Conservation (phyloP, 306 rosid genomes). For the Carpinus viminea region DNA sequence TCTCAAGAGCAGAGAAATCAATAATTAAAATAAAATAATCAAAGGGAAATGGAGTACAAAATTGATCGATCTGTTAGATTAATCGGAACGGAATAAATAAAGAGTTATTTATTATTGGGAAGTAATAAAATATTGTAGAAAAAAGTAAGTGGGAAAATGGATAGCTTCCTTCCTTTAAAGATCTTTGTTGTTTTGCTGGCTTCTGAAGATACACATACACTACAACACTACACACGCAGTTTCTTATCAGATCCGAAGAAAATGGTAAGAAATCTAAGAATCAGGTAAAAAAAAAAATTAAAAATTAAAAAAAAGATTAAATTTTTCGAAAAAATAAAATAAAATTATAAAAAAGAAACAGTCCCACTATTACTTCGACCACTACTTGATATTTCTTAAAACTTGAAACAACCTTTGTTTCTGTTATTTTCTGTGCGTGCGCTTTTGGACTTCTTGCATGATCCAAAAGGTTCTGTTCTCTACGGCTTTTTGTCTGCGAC, state of each 20-base stretch:
- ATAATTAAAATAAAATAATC: neutral
- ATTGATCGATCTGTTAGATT: slow-evolving; percentile 9
- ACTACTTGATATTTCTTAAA: slow-evolving; percentile 7
- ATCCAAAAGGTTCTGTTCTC: slow-evolving; percentile 35
- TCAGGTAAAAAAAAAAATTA: neutral
- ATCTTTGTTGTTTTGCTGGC: slow-evolving; percentile 54
- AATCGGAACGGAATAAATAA: slow-evolving; percentile 20
- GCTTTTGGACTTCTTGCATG: slow-evolving; percentile 54
- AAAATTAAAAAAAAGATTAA: neutral
- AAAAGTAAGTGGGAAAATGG: neutral
- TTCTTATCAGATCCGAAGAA: slow-evolving; percentile 60
- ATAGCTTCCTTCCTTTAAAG: slow-evolving; percentile 35
- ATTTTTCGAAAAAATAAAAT: neutral
- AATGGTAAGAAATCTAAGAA: slow-evolving; percentile 26
- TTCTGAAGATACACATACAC: slow-evolving; percentile 27
- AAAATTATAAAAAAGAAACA: neutral
- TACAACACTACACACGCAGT: slow-evolving; percentile 6
- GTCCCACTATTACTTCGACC: neutral
- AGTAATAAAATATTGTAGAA: neutral
- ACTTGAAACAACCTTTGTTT: slow-evolving; percentile 4
- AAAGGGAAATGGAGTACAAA: neutral
- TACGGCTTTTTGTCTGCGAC: too few relatives aligned
- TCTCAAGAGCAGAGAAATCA: slow-evolving; percentile 20
- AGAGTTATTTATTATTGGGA: slow-evolving; percentile 14
- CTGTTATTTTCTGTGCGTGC: slow-evolving; percentile 30